Percentiles rank a stretch among this genome's conserved stretches.
Evolutionary conservation across 441 rosid species (phyloP).

Genomic region (Flueggea neowawraea): DNA sequence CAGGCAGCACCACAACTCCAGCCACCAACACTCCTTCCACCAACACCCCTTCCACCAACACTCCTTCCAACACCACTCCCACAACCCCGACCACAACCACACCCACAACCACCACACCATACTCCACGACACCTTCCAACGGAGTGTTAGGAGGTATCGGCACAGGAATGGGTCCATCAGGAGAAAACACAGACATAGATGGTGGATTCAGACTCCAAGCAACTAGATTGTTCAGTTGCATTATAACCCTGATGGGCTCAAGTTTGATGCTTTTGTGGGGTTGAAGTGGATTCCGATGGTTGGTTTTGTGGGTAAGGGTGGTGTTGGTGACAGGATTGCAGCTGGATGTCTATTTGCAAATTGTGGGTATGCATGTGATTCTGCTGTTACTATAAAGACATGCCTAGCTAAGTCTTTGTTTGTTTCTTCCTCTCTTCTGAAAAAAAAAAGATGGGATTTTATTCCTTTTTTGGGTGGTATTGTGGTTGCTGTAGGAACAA

Average conservation of each 20-base stretch:
- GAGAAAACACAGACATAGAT: constrained; percentile 56
- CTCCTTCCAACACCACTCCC: constrained; percentile 34
- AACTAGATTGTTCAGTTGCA: constrained; percentile 17
- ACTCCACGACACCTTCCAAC: constrained; percentile 43
- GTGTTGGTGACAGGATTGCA: constrained; percentile 8
- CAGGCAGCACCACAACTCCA: constrained; percentile 27
- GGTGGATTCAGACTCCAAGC: constrained; percentile 36
- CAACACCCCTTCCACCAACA: constrained; percentile 30
- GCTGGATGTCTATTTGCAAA: constrained; percentile 35
- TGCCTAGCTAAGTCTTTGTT: constrained; percentile 27
- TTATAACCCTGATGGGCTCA: constrained; percentile 23
- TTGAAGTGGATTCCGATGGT: constrained; percentile 30
- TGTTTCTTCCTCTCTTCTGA: constrained; percentile 15
- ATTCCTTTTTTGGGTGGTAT: constrained; percentile 16
- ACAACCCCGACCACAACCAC: constrained; percentile 40
- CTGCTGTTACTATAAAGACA: constrained; percentile 20
- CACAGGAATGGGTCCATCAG: constrained; percentile 46
- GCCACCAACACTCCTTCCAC: constrained; percentile 29
- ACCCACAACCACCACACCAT: constrained; percentile 39
- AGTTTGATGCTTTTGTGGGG: constrained; percentile 37
- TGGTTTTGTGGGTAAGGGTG: no score
- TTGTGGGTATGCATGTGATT: constrained; percentile 32
- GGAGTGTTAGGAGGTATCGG: constrained; percentile 65
- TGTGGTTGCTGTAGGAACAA: not conserved
- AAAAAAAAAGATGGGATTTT: constrained; percentile 12